phyloP scores from a whole-genome alignment of 306 rosid species.

The Lagenaria siceraria region DNA sequence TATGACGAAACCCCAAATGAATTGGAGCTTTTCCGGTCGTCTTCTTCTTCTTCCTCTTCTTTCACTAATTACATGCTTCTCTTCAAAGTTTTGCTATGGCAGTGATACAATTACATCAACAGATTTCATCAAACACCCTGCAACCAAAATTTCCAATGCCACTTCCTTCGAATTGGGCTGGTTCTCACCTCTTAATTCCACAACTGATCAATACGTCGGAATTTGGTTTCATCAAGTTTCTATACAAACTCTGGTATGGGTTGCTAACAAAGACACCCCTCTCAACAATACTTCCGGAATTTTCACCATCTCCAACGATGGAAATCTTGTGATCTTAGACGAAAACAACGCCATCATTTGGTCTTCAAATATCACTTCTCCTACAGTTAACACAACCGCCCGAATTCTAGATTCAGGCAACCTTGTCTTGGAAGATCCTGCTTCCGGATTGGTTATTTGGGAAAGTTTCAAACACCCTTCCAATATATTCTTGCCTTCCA shows the following conservation, averaged over 20 bases:
- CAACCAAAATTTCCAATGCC: background rate
- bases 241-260: background rate
- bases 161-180: slow-evolving; percentile 12
- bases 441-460: slow-evolving; percentile 15
- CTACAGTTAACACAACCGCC: slow-evolving; percentile 2
- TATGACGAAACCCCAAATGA: background rate
- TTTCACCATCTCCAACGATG: slow-evolving; percentile 3
- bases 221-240: slow-evolving; percentile 1
- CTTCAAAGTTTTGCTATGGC: background rate
- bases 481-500: background rate
- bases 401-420: slow-evolving; percentile 21
- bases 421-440: slow-evolving; percentile 18
- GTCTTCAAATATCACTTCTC: slow-evolving; percentile 27
- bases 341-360: slow-evolving; percentile 6
- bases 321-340: slow-evolving; percentile 15
- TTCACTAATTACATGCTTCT: background rate
- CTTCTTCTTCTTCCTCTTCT: background rate
- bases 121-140: background rate
- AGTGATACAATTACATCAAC: slow-evolving; percentile 3
- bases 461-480: slow-evolving; percentile 26
- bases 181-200: slow-evolving; percentile 5
- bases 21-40: background rate
- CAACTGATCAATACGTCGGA: slow-evolving; percentile 8
- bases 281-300: slow-evolving; percentile 6
- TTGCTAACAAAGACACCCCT: slow-evolving; percentile 15